Evolutionary conservation across 2,329 filamentous ascomycete genomes (phyloP), one percentile per base, ranked within the genome.

Genomic region (Neofusicoccum ribis): DNA sequence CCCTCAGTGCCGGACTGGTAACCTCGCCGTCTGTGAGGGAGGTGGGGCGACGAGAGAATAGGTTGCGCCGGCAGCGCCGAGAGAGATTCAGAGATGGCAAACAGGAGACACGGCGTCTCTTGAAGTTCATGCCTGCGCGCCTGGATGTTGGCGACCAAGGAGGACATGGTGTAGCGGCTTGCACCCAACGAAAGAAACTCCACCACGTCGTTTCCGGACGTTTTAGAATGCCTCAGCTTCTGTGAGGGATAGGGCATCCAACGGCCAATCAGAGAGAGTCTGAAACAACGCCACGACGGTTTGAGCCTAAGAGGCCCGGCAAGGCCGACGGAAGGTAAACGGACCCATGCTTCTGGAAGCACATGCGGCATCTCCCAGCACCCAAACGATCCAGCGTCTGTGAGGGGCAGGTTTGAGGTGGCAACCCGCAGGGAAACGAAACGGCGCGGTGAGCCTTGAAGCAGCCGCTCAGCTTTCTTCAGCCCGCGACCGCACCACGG

Each of bases 221-320:
- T 44, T 49, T 47, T 47, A 47, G 56, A 47, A 60, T 63, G 61
- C 49, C 50, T 63, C 61, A 54, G 39, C 39, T 44, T 63, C 61
- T 63, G 61, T 46, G 61, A 54, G 61, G 61, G 61, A 63, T 31
- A 54, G 49, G 37, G 39, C 31, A 39, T 2, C 27, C 27, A 20
- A 23, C 11, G 41, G 41, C 49, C 49, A 63, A 54, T 63, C 36
- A 43, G 5, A 56, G 36, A 27, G 39, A n/a, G 14, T 17, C 39
- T 47, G 61, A 37, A 60, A 47, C 56, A 34, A 31, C 43, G 41
- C 43, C 27, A 59, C 43, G 37, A 47, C 54, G 54, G 54, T n/a
- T 43, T n/a, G 39, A 34, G 39, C 20, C 23, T 44, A 44, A 31
- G 8, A n/a, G 37, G 54, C 27, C 23, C 54, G 54, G 54, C 54